Evolutionary conservation across 495 filamentous ascomycete genomes (phyloP).

Genomic region (Xylaria intraflava): DNA sequence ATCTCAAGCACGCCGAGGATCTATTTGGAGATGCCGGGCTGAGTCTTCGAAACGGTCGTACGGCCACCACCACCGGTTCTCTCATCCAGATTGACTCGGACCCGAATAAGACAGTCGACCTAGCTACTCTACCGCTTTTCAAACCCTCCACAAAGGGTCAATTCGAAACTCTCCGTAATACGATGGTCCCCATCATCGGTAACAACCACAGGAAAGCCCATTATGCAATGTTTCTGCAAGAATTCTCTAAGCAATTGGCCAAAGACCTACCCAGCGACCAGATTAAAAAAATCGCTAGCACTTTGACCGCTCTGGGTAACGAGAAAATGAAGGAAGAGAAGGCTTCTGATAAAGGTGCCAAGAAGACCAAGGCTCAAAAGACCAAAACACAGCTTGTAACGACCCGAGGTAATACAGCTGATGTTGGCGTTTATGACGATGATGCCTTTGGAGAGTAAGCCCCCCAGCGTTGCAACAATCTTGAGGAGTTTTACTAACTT

Average conservation of each 20-base stretch:
- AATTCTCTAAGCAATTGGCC: slow-evolving; percentile 78
- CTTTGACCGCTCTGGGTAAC: slow-evolving; percentile 77
- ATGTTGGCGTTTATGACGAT: slow-evolving; percentile 68
- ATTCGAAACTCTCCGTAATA: slow-evolving; percentile 67
- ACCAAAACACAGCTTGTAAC: slow-evolving; percentile 80
- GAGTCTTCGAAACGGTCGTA: slow-evolving; percentile 53
- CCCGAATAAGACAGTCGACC: slow-evolving; percentile 71
- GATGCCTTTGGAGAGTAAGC: slow-evolving; percentile 73
- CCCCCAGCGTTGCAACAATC: not conserved
- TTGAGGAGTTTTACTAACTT: slow-evolving; percentile 14
- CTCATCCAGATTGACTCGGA: slow-evolving; percentile 64
- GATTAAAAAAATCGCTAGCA: slow-evolving; percentile 89
- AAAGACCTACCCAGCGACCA: slow-evolving; percentile 86
- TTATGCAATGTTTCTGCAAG: slow-evolving; percentile 81
- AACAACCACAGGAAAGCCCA: slow-evolving; percentile 79
- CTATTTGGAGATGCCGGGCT: slow-evolving; percentile 78
- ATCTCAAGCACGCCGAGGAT: slow-evolving; percentile 86
- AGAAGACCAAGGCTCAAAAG: slow-evolving; percentile 94
- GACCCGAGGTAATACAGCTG: slow-evolving; percentile 58
- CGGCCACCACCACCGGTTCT: slow-evolving; percentile 47
- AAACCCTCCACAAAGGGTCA: slow-evolving; percentile 80
- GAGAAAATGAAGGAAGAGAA: slow-evolving; percentile 99
- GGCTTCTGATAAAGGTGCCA: slow-evolving; percentile 83
- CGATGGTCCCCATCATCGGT: slow-evolving; percentile 66
- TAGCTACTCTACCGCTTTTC: slow-evolving; percentile 74